Conservation (phyloP, 148 eudicot species). For the Spergularia marina region DNA sequence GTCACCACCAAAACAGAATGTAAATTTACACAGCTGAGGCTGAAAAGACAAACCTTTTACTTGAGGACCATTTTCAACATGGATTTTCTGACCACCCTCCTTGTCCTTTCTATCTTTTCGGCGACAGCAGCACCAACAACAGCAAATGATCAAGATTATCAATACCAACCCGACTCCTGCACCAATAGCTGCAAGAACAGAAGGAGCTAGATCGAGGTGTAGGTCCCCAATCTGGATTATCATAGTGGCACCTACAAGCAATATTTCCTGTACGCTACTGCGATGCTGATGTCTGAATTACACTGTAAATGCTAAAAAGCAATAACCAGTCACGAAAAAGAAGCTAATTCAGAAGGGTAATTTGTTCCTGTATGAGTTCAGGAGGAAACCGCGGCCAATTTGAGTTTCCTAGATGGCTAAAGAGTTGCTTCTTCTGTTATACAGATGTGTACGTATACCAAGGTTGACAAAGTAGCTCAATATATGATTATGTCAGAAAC, state of each 20-base stretch:
- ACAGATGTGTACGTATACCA: background rate
- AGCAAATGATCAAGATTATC: conserved; percentile 36
- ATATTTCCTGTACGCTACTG: too few relatives aligned
- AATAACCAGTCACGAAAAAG: conserved; percentile 5
- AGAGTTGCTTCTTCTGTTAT: background rate
- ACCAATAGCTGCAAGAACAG: conserved; percentile 44
- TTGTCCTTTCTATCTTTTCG: conserved; percentile 33
- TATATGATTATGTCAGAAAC: conserved; percentile 16
- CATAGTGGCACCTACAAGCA: conserved; percentile 4
- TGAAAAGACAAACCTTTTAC: conserved; percentile 33
- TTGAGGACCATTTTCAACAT: conserved; percentile 28
- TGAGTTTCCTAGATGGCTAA: background rate
- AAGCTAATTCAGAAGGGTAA: background rate
- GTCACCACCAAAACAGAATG: background rate
- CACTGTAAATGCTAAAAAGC: background rate
- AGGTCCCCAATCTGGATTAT: background rate
- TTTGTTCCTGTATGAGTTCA: background rate
- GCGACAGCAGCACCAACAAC: conserved; percentile 43
- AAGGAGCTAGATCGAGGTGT: conserved; percentile 33
- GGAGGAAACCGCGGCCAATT: background rate
- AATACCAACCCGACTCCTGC: conserved; percentile 40
- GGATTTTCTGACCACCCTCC: conserved; percentile 2
- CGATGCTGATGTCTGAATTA: background rate
- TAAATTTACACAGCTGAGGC: background rate
- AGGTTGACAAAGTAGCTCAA: conserved; percentile 18